A percentile compares a stretch with the other conserved stretches of the same genome.
phyloP scores from a whole-genome alignment of 2,329 filamentous ascomycete genomes.

The Claviceps capensis region DNA sequence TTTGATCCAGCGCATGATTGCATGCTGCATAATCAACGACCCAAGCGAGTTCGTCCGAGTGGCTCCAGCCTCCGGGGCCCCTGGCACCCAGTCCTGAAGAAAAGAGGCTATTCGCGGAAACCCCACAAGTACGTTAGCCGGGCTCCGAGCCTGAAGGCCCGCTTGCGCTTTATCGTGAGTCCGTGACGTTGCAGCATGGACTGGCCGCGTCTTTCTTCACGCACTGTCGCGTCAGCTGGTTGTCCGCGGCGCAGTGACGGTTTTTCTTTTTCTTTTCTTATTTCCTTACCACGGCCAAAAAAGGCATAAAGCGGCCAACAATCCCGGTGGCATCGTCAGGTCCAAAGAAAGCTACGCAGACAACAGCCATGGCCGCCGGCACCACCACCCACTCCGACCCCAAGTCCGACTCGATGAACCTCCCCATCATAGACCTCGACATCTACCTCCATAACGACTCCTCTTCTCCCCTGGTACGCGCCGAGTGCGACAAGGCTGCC shows the following conservation, averaged over 20 bases:
- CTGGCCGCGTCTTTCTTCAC: no score
- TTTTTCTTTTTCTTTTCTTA: no score
- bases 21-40: no score
- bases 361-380: not conserved
- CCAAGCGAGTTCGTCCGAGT: no score
- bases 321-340: no score
- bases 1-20: no score
- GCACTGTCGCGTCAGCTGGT: no score
- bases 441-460: conserved; percentile 33
- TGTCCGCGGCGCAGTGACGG: no score
- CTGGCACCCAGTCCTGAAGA: not conserved
- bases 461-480: conserved; percentile 28
- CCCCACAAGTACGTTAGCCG: conserved; percentile 4
- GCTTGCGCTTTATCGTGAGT: not conserved
- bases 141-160: conserved; percentile 4
- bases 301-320: no score
- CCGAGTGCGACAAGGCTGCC: conserved; percentile 40
- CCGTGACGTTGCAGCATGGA: no score
- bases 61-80: no score
- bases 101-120: not conserved
- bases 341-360: not conserved
- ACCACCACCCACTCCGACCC: not conserved
- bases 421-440: conserved; percentile 47
- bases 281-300: no score
- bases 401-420: conserved; percentile 32